Conservation (phyloP, 345 rosid species). For the Linum trigynum region DNA sequence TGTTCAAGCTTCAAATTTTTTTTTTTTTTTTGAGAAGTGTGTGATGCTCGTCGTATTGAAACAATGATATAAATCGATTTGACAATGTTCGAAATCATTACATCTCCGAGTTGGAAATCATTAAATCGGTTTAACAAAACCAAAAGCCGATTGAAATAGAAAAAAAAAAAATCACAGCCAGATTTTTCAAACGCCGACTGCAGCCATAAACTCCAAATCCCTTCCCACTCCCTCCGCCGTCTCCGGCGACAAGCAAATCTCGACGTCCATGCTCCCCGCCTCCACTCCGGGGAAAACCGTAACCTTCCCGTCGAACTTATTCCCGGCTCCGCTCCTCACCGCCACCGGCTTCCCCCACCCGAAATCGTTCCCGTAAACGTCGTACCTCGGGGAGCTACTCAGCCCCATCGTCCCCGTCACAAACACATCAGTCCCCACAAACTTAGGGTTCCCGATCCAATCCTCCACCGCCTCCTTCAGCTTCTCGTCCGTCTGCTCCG, state of each 20-base stretch:
- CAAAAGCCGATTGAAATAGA: too few relatives aligned
- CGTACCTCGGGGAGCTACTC: slow-evolving; percentile 35
- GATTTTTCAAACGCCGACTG: not conserved
- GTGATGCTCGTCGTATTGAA: too few relatives aligned
- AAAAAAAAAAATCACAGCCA: too few relatives aligned
- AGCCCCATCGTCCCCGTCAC: not conserved
- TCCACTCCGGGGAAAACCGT: slow-evolving; percentile 17
- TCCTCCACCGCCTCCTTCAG: not conserved
- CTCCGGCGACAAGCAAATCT: slow-evolving; percentile 15
- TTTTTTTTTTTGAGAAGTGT: too few relatives aligned
- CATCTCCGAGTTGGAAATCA: too few relatives aligned
- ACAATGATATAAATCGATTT: too few relatives aligned
- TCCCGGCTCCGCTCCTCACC: slow-evolving; percentile 14
- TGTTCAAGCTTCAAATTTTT: too few relatives aligned
- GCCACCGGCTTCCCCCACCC: slow-evolving; percentile 4
- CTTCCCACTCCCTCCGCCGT: slow-evolving; percentile 11
- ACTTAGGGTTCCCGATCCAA: slow-evolving; percentile 15
- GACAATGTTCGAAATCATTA: too few relatives aligned
- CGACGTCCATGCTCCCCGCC: slow-evolving; percentile 24
- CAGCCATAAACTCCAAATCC: slow-evolving; percentile 24
- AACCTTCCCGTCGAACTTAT: slow-evolving; percentile 20
- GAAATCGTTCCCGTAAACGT: slow-evolving; percentile 10
- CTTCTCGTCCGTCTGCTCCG: slow-evolving; percentile 11
- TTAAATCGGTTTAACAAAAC: too few relatives aligned
- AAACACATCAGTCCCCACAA: accelerated